These are phyloP conservation scores for Lippia alba DNA, from an alignment of 305 asterid genomes.

Conservation along the genomic window DNA sequence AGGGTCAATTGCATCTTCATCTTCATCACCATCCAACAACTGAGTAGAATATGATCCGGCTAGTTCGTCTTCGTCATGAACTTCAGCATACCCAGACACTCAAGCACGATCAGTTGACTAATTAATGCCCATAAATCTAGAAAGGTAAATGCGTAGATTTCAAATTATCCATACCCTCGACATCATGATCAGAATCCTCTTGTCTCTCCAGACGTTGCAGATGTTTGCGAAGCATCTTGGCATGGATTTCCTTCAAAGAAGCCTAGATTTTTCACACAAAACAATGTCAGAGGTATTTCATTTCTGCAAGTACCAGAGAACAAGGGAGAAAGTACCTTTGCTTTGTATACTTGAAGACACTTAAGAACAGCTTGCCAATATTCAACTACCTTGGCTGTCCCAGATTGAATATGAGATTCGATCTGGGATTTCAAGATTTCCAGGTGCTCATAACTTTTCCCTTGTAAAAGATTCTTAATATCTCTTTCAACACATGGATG, in stretches of 20 bases:
- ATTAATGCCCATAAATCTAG: conserved; percentile 14
- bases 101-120: conserved; percentile 30
- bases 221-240: conserved; percentile 68
- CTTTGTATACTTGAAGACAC: conserved; percentile 75
- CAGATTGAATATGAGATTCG: conserved; percentile 74
- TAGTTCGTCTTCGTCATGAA: conserved; percentile 48
- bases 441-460: conserved; percentile 58
- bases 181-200: conserved; percentile 51
- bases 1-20: conserved; percentile 89
- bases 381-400: conserved; percentile 77
- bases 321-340: conserved; percentile 54
- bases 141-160: conserved; percentile 13
- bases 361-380: conserved; percentile 79
- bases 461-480: conserved; percentile 58
- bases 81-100: conserved; percentile 48
- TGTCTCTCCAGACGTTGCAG: conserved; percentile 62
- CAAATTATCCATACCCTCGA: conserved; percentile 46
- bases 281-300: conserved; percentile 34
- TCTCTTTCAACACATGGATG: conserved; percentile 68
- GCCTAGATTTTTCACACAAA: conserved; percentile 53
- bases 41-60: conserved; percentile 90
- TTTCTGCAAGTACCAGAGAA: conserved; percentile 31
- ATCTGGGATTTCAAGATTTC: conserved; percentile 58
- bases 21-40: conserved; percentile 74
- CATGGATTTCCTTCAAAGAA: conserved; percentile 77